Evolutionary conservation across 2,329 filamentous ascomycete genomes (phyloP).

Genomic region (Rosellinia necatrix): DNA sequence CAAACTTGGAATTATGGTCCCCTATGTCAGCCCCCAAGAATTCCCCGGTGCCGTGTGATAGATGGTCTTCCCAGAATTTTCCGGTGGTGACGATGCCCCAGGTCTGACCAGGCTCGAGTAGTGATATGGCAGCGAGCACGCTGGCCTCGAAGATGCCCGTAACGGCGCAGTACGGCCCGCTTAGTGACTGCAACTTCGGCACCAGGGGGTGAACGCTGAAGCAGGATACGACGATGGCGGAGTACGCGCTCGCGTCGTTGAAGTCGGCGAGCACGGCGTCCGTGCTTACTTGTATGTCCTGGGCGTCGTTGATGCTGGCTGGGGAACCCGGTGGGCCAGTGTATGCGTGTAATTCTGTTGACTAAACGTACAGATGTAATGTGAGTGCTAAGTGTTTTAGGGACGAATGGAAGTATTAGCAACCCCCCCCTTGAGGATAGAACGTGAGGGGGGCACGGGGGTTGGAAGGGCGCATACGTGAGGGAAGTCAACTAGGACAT

Average conservation of each 20-base stretch:
- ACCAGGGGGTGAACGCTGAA: conserved; percentile 86
- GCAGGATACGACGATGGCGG: conserved; percentile 86
- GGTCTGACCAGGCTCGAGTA: conserved; percentile 47
- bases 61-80: conserved; percentile 76
- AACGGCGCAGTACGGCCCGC: conserved; percentile 43
- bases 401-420: too few species aligned
- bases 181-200: conserved; percentile 50
- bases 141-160: conserved; percentile 90
- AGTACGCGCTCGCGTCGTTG: conserved; percentile 54
- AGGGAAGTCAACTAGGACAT: conserved; percentile 41
- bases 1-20: conserved; percentile 59
- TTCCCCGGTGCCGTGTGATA: conserved; percentile 65
- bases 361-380: conserved; percentile 39
- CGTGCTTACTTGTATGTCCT: conserved; percentile 68
- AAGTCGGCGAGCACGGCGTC: conserved; percentile 64
- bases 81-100: conserved; percentile 94
- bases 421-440: too few species aligned
- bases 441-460: too few species aligned
- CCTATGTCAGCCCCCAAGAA: conserved; percentile 62
- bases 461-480: too few species aligned
- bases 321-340: conserved; percentile 68
- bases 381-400: background rate
- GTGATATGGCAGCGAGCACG: conserved; percentile 66
- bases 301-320: conserved; percentile 76
- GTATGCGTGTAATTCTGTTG: conserved; percentile 62